Evolutionary conservation across 108 stramenopile species (phyloP), one percentile per base, ranked within the genome.

Genomic region (Pseudonitzschia multistriata): DNA sequence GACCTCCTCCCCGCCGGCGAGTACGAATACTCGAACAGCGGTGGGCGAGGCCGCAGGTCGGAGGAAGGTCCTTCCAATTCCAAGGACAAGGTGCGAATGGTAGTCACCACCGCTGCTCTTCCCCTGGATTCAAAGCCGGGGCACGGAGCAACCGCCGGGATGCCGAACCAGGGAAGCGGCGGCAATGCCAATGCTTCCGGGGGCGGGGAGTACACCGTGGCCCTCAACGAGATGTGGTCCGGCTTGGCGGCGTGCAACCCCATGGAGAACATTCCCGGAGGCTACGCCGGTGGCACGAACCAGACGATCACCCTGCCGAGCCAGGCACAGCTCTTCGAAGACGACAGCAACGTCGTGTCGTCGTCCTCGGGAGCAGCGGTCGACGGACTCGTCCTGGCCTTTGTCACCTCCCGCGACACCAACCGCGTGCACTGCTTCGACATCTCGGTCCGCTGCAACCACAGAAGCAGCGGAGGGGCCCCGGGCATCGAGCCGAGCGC

Each of bases 351-450:
- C 45, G 78, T 73, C 10, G 48, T 37, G 22, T 33, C 34, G 15
- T n/a, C n/a, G n/a, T n/a, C 47, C 61, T 14, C 21, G 15, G 8
- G 59, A 21, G 25, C 22, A 42, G 24, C 62, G 70, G 11, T 78
- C 19, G 90, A 87, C 67, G 84, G 83, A n/a, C 63, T 94, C 17
- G 83, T 86, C 45, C 67, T 94, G 47, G 79, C 83, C 3, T 91
- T 90, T 70, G 66, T 81, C n/a, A 75, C 90, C 24, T 90, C 89
- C n/a, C 56, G 67, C 57, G 77, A 85, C 39, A 88, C 93, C 0
- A 71, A 73, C 17, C 68, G 67, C 21, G 74, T 94, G 22, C 93
- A 94, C 64, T 89, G 88, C 59, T 59, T 91, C 30, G 93, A 94
- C 73, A 71, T 94, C 2, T 90, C 90, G 1, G 80, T 88, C 15